A percentile compares a stretch with the other conserved stretches of the same genome.
Conservation (phyloP, 2,329 filamentous ascomycete genomes). For the Fonsecaea nubica region DNA sequence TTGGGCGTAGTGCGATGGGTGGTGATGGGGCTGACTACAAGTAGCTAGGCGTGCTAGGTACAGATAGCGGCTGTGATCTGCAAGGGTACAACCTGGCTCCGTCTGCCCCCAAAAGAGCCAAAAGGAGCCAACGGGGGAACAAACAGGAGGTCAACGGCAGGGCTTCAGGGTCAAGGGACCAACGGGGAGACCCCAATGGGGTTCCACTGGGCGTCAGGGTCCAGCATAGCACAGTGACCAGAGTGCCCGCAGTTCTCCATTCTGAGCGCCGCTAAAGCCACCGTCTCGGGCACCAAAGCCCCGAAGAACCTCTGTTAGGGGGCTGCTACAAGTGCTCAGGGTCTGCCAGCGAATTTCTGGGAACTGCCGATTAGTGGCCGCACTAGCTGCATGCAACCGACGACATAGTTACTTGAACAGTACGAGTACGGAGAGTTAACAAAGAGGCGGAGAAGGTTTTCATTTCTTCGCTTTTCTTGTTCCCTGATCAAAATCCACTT, state of each 20-base stretch:
- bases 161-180: neutral
- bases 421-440: neutral
- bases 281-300: neutral
- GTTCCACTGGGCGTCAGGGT: slow-evolving; percentile 5
- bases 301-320: neutral
- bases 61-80: slow-evolving; percentile 11
- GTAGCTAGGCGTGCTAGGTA: neutral
- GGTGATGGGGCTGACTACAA: neutral
- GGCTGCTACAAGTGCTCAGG: neutral
- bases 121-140: neutral
- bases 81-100: slow-evolving; percentile 6
- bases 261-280: slow-evolving; percentile 7
- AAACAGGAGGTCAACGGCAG: too few species aligned
- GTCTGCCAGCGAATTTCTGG: slow-evolving; percentile 13
- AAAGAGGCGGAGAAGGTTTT: neutral
- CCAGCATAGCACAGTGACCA: slow-evolving; percentile 1
- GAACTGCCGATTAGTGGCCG: slow-evolving; percentile 16
- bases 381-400: neutral
- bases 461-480: neutral
- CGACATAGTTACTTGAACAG: neutral
- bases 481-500: neutral
- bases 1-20: neutral
- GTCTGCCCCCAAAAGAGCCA: neutral
- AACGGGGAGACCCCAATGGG: neutral
- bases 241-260: neutral